Conservation (phyloP, 2,329 filamentous ascomycete species). For the Penicillium janthinellum region DNA sequence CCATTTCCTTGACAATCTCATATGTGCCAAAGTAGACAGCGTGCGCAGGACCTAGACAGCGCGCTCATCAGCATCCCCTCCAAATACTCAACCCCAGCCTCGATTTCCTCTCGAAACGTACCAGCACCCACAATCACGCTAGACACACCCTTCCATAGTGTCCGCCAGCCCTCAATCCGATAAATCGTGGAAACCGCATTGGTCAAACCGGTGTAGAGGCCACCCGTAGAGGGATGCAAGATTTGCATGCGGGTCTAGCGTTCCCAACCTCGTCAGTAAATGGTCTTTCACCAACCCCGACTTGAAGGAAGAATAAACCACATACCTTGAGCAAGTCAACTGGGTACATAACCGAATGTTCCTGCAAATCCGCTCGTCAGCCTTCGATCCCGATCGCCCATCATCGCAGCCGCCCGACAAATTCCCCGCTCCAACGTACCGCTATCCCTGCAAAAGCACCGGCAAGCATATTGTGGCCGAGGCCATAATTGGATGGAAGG, state of each 20-base stretch:
- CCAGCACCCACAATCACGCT: constrained; percentile 95
- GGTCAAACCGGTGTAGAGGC: constrained; percentile 85
- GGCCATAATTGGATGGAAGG: constrained; percentile 89
- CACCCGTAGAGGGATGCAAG: constrained; percentile 76
- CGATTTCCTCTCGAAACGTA: constrained; percentile 47
- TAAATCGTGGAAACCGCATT: constrained; percentile 94
- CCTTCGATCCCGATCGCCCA: background rate
- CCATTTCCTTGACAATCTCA: constrained; percentile 92
- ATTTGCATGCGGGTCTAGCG: constrained; percentile 95
- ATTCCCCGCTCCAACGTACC: constrained; percentile 55
- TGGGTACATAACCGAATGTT: constrained; percentile 99
- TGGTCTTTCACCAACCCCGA: background rate
- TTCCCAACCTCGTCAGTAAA: constrained; percentile 11
- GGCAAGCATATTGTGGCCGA: constrained; percentile 91
- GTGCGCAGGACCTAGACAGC: constrained; percentile 78
- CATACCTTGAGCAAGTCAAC: constrained; percentile 95
- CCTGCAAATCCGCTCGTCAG: constrained; percentile 56
- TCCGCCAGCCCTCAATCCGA: constrained; percentile 82
- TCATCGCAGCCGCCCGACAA: background rate
- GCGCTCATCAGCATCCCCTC: constrained; percentile 23
- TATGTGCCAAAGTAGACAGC: constrained; percentile 99
- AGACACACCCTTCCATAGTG: constrained; percentile 93
- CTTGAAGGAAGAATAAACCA: constrained; percentile 3
- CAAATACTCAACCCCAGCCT: background rate
- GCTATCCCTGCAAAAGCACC: constrained; percentile 97